Evolutionary conservation across 1,284 basidiomycete genomes (phyloP).

Genomic region (Heimioporus punctisporus): DNA sequence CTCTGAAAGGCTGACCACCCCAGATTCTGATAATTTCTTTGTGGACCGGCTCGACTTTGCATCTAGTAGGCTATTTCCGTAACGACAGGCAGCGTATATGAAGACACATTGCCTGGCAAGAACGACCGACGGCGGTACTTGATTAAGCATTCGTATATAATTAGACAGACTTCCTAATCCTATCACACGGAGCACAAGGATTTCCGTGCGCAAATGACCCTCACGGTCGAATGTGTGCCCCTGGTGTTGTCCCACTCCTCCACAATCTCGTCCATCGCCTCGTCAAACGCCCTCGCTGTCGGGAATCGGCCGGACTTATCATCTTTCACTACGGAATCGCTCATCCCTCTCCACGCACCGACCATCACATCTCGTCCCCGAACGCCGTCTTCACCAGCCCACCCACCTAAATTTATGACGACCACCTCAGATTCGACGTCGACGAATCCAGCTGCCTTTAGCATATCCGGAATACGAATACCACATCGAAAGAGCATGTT

Average conservation of each 20-base stretch:
- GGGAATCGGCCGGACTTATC: conserved; percentile 5
- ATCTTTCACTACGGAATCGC: conserved; percentile 12
- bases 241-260: conserved; percentile 23
- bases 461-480: conserved; percentile 18
- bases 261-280: conserved; percentile 7
- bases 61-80: no score
- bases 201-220: conserved; percentile 21
- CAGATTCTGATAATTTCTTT: no score
- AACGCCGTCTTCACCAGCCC: conserved; percentile 22
- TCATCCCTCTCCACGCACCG: conserved; percentile 19
- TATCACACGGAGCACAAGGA: conserved; percentile 14
- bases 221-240: conserved; percentile 11
- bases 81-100: no score
- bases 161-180: no score
- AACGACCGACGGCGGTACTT: no score
- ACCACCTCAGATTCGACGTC: conserved; percentile 14
- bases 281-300: conserved; percentile 18
- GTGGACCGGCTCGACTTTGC: no score
- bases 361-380: conserved; percentile 3
- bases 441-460: conserved; percentile 20
- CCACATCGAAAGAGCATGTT: conserved; percentile 11
- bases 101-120: no score
- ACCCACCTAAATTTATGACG: conserved; percentile 15
- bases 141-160: no score
- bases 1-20: no score